Evolutionary conservation across 2,329 filamentous ascomycete species (phyloP), one percentile per base, ranked within the genome.

Genomic region (Didymella sp.): DNA sequence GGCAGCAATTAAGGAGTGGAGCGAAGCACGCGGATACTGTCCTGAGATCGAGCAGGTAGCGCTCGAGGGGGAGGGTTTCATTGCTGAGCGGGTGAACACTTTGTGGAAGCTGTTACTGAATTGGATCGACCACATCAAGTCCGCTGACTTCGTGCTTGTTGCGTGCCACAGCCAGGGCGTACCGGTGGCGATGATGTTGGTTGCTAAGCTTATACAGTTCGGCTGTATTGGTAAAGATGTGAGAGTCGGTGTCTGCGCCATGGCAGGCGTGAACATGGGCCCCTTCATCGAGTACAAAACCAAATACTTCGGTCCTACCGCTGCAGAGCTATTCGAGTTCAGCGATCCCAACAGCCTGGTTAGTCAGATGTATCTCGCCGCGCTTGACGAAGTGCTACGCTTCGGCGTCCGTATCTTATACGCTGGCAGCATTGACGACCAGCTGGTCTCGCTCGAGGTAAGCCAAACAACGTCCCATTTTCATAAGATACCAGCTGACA

Each of bases 81-180:
- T 99, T 43, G 85, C 85, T 2, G 93, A 98, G 61, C 85, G 95
- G 6, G 92, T 98, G 1, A 90, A 96, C 59, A 90, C 96, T 35
- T 79, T 99, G 6, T 99, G 95, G 95, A 96, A 94, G 76, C 82
- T 98, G 9, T 82, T 99, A 52, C 82, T 97, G 25, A 97, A 97
- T 74, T 96, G 92, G 91, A 91, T 97, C 62, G 92, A 96, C 33
- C 89, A 94, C 62, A 89, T 99, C 28, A 87, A 91, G 48, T 85
- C 85, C 50, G 93, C 95, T 0, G 95, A 99, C 76, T 88, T 98
- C 59, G 88, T 99, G 38, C 77, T 99, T 35, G 80, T 99, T n/a
- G 92, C 92, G 2, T 96, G 92, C 58, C 95, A 99, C 75, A 96
- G 92, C 2, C 95, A 99, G 75, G 95, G 95, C 21, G 95, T 98